These are phyloP conservation scores for Solanum lycopersicoides DNA, from an alignment of 257 asterid species.

Conservation along the genomic window DNA sequence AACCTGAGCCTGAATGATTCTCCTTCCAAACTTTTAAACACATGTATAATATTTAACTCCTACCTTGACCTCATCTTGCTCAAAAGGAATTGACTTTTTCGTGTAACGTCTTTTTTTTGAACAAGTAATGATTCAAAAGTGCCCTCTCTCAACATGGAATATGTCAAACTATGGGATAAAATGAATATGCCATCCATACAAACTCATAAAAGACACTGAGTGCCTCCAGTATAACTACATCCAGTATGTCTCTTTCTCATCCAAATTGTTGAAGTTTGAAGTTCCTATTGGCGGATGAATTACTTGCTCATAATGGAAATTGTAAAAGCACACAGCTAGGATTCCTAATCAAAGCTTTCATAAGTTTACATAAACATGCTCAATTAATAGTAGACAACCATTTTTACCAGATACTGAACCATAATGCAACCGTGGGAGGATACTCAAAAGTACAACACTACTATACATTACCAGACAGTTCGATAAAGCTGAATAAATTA, in stretches of 20 bases:
- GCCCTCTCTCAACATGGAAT: slow-evolving; percentile 71
- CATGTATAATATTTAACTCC: slow-evolving; percentile 73
- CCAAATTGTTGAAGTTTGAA: slow-evolving; percentile 59
- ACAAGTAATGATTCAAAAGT: slow-evolving; percentile 37
- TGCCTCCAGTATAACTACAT: slow-evolving; percentile 52
- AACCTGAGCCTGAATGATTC: slow-evolving; percentile 65
- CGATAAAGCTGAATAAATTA: neutral
- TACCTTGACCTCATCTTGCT: slow-evolving; percentile 39
- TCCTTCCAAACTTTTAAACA: slow-evolving; percentile 58
- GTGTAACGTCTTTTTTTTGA: slow-evolving; percentile 33
- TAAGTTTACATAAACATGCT: slow-evolving; percentile 40
- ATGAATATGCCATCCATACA: slow-evolving; percentile 66
- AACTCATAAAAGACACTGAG: slow-evolving; percentile 56
- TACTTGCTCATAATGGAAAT: slow-evolving; percentile 64
- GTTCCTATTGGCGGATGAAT: slow-evolving; percentile 80
- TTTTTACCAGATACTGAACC: slow-evolving; percentile 9
- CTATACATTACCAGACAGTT: neutral
- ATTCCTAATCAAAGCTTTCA: slow-evolving; percentile 52
- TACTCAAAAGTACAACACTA: neutral
- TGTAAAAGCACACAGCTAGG: slow-evolving; percentile 46
- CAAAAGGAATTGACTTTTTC: slow-evolving; percentile 15
- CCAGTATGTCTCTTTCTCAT: slow-evolving; percentile 60
- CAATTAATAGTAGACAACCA: slow-evolving; percentile 41
- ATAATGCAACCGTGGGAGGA: slow-evolving; percentile 30
- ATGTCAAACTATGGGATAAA: slow-evolving; percentile 59